Conservation (phyloP, 192 early-diverging fungal species). For the Oehlia diaphana region DNA sequence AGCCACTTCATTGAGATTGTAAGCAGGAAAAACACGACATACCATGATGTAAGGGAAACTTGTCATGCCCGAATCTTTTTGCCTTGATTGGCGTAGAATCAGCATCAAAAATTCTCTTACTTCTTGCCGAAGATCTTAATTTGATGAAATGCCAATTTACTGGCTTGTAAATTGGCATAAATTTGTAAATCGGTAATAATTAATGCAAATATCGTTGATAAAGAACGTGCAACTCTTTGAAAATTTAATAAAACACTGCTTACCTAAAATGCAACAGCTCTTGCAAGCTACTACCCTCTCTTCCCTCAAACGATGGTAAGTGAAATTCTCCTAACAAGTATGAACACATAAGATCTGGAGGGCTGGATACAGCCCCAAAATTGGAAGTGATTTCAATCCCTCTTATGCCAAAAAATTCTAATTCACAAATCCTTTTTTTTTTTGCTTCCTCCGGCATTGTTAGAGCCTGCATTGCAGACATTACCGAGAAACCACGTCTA, state of each 20-base stretch:
- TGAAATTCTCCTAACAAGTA: slow-evolving; percentile 18
- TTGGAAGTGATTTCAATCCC: slow-evolving; percentile 21
- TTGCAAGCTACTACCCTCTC: slow-evolving; percentile 14
- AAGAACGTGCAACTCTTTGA: not conserved
- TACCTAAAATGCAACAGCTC: slow-evolving; percentile 20
- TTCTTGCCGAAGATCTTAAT: not conserved
- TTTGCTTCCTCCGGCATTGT: slow-evolving; percentile 24
- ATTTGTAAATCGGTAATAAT: slow-evolving; percentile 3
- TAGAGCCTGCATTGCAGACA: slow-evolving; percentile 23
- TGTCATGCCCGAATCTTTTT: not conserved
- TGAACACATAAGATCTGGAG: slow-evolving; percentile 12
- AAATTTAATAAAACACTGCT: slow-evolving; percentile 1
- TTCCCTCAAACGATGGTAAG: slow-evolving; percentile 27
- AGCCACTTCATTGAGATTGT: not conserved
- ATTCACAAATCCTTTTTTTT: not conserved
- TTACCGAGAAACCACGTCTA: slow-evolving; percentile 18
- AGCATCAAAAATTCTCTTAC: slow-evolving; percentile 24
- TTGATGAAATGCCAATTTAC: slow-evolving; percentile 20
- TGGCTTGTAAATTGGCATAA: not conserved
- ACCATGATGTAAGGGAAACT: not conserved
- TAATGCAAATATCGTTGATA: not conserved
- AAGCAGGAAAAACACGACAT: not conserved
- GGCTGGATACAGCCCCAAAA: slow-evolving; percentile 11
- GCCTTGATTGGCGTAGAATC: slow-evolving; percentile 7
- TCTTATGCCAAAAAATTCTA: slow-evolving; percentile 28